phyloP scores from a whole-genome alignment of 75 land plant species.

The Pinus tabuliformis region DNA sequence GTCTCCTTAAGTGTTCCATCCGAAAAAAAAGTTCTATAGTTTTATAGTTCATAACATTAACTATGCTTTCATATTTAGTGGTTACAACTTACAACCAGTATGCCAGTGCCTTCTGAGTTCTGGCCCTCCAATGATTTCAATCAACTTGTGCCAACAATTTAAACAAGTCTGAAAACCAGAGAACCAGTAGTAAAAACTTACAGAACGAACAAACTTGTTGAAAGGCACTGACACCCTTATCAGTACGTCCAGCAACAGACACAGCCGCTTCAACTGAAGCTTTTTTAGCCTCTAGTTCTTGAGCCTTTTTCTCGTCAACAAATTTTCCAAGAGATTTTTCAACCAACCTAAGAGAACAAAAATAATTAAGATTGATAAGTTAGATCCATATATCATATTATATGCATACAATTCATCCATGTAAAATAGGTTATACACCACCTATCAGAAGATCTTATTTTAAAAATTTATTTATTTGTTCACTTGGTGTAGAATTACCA shows the following conservation, averaged over 20 bases:
- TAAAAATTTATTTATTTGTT: neutral
- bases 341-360: conserved; percentile 36
- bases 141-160: neutral
- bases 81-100: neutral
- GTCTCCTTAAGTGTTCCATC: too few relatives aligned
- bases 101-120: neutral
- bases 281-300: conserved; percentile 36
- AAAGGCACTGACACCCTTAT: conserved; percentile 78
- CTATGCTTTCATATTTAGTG: too few relatives aligned
- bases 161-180: neutral
- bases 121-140: neutral
- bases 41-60: too few relatives aligned
- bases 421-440: neutral
- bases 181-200: conserved; percentile 21
- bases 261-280: conserved; percentile 52
- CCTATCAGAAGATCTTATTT: neutral
- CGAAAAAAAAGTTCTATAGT: too few relatives aligned
- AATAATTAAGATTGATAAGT: neutral
- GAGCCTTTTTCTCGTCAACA: conserved; percentile 67
- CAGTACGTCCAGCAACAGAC: conserved; percentile 85
- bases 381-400: neutral
- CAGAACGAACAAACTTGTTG: conserved; percentile 89
- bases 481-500: neutral
- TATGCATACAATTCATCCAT: neutral
- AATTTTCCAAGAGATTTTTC: conserved; percentile 64